Evolutionary conservation across 768 basidiomycete species (phyloP).

Genomic region (Cystofilobasidium ferigula): DNA sequence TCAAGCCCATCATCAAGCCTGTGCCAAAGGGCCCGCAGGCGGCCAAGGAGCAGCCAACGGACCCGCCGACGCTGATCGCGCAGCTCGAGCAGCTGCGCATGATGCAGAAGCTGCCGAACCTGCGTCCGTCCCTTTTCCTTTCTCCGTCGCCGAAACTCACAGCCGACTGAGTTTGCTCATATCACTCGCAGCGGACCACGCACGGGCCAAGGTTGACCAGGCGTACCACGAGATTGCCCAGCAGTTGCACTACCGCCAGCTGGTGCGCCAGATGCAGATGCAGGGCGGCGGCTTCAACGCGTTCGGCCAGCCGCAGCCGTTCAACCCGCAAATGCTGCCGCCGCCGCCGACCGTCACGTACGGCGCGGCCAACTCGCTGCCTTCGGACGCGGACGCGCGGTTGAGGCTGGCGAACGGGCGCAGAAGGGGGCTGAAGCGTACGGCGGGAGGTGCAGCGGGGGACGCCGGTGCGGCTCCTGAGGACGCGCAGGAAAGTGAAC

Average conservation of each 20-base stretch:
- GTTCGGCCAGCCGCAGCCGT: conserved; percentile 1
- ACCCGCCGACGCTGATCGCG: background rate
- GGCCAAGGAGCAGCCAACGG: background rate
- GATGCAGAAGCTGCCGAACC: conserved; percentile 12
- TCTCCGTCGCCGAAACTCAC: background rate
- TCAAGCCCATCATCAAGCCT: background rate
- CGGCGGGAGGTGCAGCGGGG: background rate
- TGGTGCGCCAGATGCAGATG: background rate
- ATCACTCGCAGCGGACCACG: background rate
- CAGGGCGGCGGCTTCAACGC: background rate
- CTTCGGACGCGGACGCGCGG: background rate
- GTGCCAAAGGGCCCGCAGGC: background rate
- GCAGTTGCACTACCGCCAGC: background rate
- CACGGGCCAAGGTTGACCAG: background rate
- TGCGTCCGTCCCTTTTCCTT: background rate
- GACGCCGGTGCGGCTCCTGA: too few relatives aligned
- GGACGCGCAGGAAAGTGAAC: background rate
- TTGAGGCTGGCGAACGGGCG: background rate
- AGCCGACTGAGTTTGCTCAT: background rate
- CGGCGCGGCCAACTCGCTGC: background rate
- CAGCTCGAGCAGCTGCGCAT: conserved; percentile 5
- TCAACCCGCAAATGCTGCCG: background rate
- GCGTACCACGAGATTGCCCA: background rate
- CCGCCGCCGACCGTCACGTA: background rate
- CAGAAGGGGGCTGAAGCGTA: background rate